Percentiles rank a stretch among this genome's conserved stretches.
These are phyloP conservation scores for Penicillium sclerotigenum DNA, from an alignment of 2,329 filamentous ascomycete species.

Conservation along the genomic window DNA sequence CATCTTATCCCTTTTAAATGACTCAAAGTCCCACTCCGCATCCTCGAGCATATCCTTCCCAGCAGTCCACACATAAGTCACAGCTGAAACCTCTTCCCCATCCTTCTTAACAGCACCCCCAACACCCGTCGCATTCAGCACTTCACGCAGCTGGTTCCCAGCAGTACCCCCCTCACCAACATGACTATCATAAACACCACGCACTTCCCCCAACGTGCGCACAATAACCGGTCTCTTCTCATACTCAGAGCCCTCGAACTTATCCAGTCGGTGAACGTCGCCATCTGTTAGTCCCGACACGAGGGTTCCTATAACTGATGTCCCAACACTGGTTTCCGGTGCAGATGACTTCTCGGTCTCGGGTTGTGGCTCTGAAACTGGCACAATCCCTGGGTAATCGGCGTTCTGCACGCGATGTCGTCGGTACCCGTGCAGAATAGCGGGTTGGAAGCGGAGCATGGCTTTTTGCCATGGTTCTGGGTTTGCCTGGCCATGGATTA, in stretches of 20 bases:
- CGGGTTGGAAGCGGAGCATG: conserved; percentile 65
- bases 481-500: conserved; percentile 64
- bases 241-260: conserved; percentile 79
- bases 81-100: conserved; percentile 48
- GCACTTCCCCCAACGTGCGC: conserved; percentile 32
- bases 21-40: conserved; percentile 81
- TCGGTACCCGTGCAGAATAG: conserved; percentile 69
- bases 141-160: conserved; percentile 37
- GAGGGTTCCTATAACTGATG: conserved; percentile 69
- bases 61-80: conserved; percentile 63
- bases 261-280: conserved; percentile 72
- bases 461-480: conserved; percentile 51
- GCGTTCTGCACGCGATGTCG: conserved; percentile 65
- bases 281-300: conserved; percentile 74
- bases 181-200: not conserved
- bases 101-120: conserved; percentile 47
- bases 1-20: conserved; percentile 76
- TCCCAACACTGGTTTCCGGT: not conserved
- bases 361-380: not conserved
- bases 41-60: conserved; percentile 57
- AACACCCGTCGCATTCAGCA: conserved; percentile 50
- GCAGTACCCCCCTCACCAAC: conserved; percentile 22
- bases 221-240: conserved; percentile 51
- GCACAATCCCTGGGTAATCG: conserved; percentile 79
- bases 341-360: not conserved